phyloP scores from a whole-genome alignment of 768 basidiomycete species.

The Phlegmacium glaucopus region DNA sequence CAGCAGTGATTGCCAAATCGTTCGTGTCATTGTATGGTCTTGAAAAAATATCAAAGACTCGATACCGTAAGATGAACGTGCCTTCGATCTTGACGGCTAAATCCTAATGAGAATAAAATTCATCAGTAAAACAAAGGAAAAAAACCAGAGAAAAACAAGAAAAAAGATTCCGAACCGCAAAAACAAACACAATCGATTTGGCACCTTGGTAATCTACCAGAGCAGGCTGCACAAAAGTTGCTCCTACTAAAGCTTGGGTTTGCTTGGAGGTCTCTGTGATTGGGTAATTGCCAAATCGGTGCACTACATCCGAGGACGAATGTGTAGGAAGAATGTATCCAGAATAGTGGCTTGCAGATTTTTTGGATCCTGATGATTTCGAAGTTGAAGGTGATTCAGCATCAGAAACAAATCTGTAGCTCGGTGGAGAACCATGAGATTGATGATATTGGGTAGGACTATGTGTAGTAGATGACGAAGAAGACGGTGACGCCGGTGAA shows the following conservation, averaged over 20 bases:
- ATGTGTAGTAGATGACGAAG: slow-evolving; percentile 2
- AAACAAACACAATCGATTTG: slow-evolving; percentile 59
- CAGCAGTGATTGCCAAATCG: slow-evolving; percentile 51
- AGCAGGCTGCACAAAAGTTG: slow-evolving; percentile 56
- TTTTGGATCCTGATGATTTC: slow-evolving; percentile 2
- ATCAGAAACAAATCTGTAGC: background rate
- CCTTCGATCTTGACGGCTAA: slow-evolving; percentile 71
- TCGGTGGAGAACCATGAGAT: background rate
- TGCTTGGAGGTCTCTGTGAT: slow-evolving; percentile 49
- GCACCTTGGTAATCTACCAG: slow-evolving; percentile 55
- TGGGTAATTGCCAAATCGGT: slow-evolving; percentile 36
- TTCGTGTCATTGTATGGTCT: slow-evolving; percentile 21
- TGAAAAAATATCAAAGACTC: slow-evolving; percentile 60
- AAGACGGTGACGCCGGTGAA: slow-evolving; percentile 6
- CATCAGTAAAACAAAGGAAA: background rate
- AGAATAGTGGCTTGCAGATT: slow-evolving; percentile 6
- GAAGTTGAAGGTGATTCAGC: slow-evolving; percentile 9
- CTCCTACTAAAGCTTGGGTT: slow-evolving; percentile 54
- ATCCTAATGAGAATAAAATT: slow-evolving; percentile 39
- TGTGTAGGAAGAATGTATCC: slow-evolving; percentile 15
- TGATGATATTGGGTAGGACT: background rate
- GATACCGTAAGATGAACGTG: slow-evolving; percentile 60
- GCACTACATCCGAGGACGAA: slow-evolving; percentile 34
- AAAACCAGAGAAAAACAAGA: slow-evolving; percentile 1
- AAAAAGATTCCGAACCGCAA: slow-evolving; percentile 47